Percentiles rank a stretch among this genome's conserved stretches.
Evolutionary conservation across 1,284 basidiomycete species (phyloP).

Genomic region (Moesziomyces antarcticus): DNA sequence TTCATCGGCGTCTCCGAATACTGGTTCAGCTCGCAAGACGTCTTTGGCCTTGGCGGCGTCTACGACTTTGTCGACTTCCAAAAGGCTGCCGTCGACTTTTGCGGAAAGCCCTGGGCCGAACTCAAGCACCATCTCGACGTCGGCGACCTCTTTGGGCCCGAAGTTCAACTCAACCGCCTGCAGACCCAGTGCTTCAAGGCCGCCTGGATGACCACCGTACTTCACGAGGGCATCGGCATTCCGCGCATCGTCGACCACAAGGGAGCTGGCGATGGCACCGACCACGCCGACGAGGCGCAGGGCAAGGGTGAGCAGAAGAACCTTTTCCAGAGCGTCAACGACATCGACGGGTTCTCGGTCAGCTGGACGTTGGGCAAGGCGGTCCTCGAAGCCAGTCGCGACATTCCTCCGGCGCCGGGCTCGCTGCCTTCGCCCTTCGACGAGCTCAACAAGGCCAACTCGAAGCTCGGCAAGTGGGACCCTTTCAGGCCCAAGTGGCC

Average conservation of each 20-base stretch:
- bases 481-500: slow-evolving; percentile 43
- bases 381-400: slow-evolving; percentile 89
- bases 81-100: slow-evolving; percentile 87
- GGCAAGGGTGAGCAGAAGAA: slow-evolving; percentile 61
- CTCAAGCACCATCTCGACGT: slow-evolving; percentile 75
- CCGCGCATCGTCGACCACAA: slow-evolving; percentile 83
- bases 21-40: slow-evolving; percentile 98
- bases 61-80: slow-evolving; percentile 98
- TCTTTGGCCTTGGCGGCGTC: slow-evolving; percentile 90
- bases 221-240: slow-evolving; percentile 95
- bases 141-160: slow-evolving; percentile 72
- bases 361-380: slow-evolving; percentile 99
- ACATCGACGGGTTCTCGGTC: slow-evolving; percentile 89
- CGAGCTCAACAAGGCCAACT: slow-evolving; percentile 34
- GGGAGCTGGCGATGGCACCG: slow-evolving; percentile 55
- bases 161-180: slow-evolving; percentile 82
- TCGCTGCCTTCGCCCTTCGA: slow-evolving; percentile 45
- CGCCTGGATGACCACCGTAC: slow-evolving; percentile 94
- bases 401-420: slow-evolving; percentile 53
- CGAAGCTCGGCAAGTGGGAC: slow-evolving; percentile 44
- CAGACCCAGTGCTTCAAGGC: slow-evolving; percentile 99
- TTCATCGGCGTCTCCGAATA: slow-evolving; percentile 99
- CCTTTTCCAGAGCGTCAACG: slow-evolving; percentile 89
- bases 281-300: slow-evolving; percentile 57
- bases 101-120: slow-evolving; percentile 80